Conservation (phyloP, 2,329 filamentous ascomycete species). For the Colletotrichum sp. region DNA sequence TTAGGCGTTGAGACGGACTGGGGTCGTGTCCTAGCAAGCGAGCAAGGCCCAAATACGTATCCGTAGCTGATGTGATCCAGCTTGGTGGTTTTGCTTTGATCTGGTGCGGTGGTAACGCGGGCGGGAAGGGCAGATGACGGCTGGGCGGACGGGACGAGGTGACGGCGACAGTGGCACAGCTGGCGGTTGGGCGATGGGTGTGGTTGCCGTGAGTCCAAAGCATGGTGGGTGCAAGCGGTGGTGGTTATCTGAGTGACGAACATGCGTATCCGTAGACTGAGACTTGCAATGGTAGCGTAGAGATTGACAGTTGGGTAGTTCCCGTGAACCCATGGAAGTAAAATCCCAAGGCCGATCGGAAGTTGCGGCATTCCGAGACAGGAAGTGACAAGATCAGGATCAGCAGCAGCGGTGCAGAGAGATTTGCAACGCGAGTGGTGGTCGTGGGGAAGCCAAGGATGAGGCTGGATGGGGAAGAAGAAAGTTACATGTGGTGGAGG, state of each 20-base stretch:
- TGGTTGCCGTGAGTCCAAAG: neutral
- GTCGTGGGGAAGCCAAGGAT: slow-evolving; percentile 4
- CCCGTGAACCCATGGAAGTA: neutral
- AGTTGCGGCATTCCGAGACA: slow-evolving; percentile 11
- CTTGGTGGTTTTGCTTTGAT: slow-evolving; percentile 8
- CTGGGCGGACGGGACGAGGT: neutral
- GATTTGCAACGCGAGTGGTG: neutral
- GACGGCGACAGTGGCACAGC: neutral
- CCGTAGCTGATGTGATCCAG: neutral
- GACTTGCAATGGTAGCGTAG: neutral
- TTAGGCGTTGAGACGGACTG: neutral
- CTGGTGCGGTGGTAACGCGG: neutral
- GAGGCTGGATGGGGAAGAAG: slow-evolving; percentile 7
- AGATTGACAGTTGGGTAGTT: neutral
- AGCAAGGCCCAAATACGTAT: neutral
- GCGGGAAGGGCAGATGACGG: neutral
- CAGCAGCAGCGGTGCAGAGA: neutral
- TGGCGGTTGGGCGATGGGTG: neutral
- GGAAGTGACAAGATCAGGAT: neutral
- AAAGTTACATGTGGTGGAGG: neutral
- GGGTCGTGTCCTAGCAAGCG: neutral
- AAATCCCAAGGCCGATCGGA: neutral
- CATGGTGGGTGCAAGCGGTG: neutral
- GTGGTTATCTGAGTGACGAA: neutral
- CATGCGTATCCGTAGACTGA: neutral